Conservation (phyloP, 208 protist genomes). For the Vickermania spadyakhi region DNA sequence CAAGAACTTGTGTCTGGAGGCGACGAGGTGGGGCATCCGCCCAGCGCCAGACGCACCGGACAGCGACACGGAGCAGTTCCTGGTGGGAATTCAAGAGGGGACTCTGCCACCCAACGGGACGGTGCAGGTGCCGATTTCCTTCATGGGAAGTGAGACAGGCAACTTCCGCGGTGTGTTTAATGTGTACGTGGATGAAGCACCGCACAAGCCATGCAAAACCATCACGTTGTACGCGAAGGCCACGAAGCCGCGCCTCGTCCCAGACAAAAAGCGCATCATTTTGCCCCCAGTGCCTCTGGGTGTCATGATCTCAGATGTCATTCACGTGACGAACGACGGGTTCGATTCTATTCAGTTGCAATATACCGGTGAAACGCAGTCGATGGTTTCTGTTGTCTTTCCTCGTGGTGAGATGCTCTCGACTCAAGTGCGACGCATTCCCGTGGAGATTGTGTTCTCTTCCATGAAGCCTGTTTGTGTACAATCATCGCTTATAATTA, state of each 20-base stretch:
- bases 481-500: conserved; percentile 77
- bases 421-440: conserved; percentile 12
- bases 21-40: conserved; percentile 18
- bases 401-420: conserved; percentile 44
- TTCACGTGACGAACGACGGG: conserved; percentile 88
- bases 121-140: conserved; percentile 58
- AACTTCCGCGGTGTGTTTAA: conserved; percentile 18
- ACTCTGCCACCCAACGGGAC: conserved; percentile 22
- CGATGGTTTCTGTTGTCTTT: conserved; percentile 74
- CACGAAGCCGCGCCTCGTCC: conserved; percentile 61
- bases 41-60: conserved; percentile 1
- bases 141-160: conserved; percentile 36
- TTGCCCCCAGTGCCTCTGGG: conserved; percentile 87
- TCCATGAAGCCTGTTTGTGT: conserved; percentile 69
- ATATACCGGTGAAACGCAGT: conserved; percentile 52
- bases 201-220: conserved; percentile 34
- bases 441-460: conserved; percentile 62
- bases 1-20: conserved; percentile 22
- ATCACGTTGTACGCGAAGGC: conserved; percentile 49
- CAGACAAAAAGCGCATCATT: conserved; percentile 65
- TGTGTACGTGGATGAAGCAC: conserved; percentile 48
- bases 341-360: conserved; percentile 85
- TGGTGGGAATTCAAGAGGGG: conserved; percentile 48
- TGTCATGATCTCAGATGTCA: conserved; percentile 38
- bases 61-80: conserved; percentile 24